These are phyloP conservation scores for Plenodomus tracheiphilus DNA, from an alignment of 2,329 filamentous ascomycete species.

Conservation along the genomic window DNA sequence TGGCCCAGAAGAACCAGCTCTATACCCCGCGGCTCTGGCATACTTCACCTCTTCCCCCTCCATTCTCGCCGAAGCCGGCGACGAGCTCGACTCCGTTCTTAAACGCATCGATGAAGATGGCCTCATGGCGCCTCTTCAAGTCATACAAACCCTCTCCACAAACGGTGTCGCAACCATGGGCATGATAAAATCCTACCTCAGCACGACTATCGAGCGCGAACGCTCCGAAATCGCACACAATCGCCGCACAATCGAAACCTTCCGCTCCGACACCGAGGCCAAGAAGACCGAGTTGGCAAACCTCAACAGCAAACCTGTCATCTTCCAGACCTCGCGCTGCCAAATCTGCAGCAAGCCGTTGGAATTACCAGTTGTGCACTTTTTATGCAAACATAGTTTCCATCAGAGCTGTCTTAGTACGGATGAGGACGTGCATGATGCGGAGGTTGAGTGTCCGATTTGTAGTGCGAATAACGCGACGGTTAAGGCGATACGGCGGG, in stretches of 20 bases:
- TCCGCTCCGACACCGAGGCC: conserved; percentile 78
- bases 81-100: conserved; percentile 79
- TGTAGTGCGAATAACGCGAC: conserved; percentile 85
- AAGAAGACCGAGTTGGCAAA: conserved; percentile 79
- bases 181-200: conserved; percentile 91
- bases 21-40: conserved; percentile 88
- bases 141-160: conserved; percentile 84
- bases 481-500: conserved; percentile 80
- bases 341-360: conserved; percentile 76
- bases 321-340: conserved; percentile 90
- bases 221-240: conserved; percentile 84
- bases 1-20: conserved; percentile 83
- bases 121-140: conserved; percentile 93
- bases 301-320: conserved; percentile 75
- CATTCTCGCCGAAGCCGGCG: conserved; percentile 81
- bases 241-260: conserved; percentile 77
- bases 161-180: conserved; percentile 93
- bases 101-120: conserved; percentile 86
- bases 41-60: conserved; percentile 88
- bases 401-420: conserved; percentile 85
- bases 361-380: conserved; percentile 90
- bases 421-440: conserved; percentile 61
- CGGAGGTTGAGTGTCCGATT: conserved; percentile 78
- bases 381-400: conserved; percentile 95
- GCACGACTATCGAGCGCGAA: conserved; percentile 85